phyloP scores from a whole-genome alignment of 371 early-diverging fungal species.

The Mortierella sp. region DNA sequence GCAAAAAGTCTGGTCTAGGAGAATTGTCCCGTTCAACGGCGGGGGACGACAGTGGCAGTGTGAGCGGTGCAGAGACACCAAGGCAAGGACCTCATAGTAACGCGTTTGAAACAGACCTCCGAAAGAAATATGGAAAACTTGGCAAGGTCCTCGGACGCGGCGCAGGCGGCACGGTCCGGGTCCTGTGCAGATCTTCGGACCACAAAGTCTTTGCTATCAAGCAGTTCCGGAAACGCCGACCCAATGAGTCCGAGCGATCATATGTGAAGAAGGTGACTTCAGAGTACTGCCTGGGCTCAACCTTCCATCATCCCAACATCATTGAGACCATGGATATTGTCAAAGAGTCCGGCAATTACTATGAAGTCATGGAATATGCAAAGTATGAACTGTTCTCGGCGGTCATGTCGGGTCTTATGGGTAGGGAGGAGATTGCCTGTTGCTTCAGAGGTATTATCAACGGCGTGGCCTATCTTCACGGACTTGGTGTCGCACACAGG shows the following conservation, averaged over 20 bases:
- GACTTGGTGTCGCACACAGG: conserved; percentile 85
- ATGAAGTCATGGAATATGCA: conserved; percentile 86
- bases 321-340: conserved; percentile 88
- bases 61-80: conserved; percentile 13
- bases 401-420: conserved; percentile 77
- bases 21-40: conserved; percentile 2
- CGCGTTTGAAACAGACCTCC: conserved; percentile 40
- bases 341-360: conserved; percentile 66
- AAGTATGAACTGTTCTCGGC: conserved; percentile 81
- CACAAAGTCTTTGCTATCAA: conserved; percentile 79
- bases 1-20: conserved; percentile 14
- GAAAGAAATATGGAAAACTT: conserved; percentile 50
- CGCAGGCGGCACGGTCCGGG: conserved; percentile 79
- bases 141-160: conserved; percentile 78
- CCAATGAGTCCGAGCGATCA: conserved; percentile 79
- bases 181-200: conserved; percentile 64
- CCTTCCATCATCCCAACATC: conserved; percentile 87
- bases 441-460: conserved; percentile 81
- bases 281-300: conserved; percentile 87
- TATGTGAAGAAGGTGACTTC: conserved; percentile 86
- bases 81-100: conserved; percentile 27
- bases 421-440: conserved; percentile 72
- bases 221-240: conserved; percentile 78
- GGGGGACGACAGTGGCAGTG: background rate
- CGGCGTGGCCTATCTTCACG: conserved; percentile 80